phyloP scores from a whole-genome alignment of 345 rosid genomes.

The Euphorbia pulcherrima region DNA sequence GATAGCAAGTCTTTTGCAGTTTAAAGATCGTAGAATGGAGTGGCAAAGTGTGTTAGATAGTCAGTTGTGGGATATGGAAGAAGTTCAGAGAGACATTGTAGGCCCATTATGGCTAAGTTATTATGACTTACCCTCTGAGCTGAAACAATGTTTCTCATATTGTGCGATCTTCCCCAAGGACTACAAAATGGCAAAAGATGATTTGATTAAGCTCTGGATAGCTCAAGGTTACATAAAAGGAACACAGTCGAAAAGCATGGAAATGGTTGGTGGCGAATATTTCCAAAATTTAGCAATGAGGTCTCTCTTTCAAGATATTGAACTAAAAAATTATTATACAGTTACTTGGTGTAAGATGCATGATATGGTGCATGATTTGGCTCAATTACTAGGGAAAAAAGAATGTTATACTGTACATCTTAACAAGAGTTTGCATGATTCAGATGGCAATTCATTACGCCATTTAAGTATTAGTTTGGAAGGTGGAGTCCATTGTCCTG shows the following conservation, averaged over 20 bases:
- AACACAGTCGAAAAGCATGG: neutral
- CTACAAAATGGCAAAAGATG: neutral
- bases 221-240: neutral
- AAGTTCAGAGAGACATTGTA: constrained; percentile 4
- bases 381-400: neutral
- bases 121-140: neutral
- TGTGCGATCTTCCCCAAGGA: neutral
- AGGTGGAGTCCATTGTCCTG: neutral
- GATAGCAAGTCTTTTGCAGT: constrained; percentile 4
- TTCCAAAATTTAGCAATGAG: neutral
- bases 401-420: neutral
- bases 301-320: neutral
- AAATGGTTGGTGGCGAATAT: neutral
- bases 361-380: neutral
- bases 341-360: neutral
- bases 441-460: too few species aligned
- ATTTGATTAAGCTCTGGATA: neutral
- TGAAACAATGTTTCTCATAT: neutral
- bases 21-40: neutral
- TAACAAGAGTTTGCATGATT: too few species aligned
- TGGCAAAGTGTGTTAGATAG: constrained; percentile 21
- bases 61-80: constrained; percentile 14
- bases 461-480: neutral
- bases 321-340: neutral
- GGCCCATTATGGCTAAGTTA: constrained; percentile 14